Conservation (phyloP, 169 alveolate species). For the Eimeria maxima region DNA sequence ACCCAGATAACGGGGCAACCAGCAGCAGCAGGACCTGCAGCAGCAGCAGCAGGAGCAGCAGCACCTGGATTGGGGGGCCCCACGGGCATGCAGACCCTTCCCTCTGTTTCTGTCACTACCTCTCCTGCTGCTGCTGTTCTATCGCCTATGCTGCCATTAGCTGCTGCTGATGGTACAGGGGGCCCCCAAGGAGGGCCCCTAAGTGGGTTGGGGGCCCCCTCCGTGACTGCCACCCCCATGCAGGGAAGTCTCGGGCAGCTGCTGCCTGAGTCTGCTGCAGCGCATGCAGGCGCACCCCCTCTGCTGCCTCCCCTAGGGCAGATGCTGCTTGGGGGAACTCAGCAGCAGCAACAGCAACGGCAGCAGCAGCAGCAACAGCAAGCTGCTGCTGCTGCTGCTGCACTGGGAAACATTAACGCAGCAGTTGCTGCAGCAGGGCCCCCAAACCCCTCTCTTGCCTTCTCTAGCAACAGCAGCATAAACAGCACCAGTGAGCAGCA, state of each 20-base stretch:
- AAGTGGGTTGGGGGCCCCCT: conserved; percentile 46
- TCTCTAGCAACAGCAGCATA: conserved; percentile 12
- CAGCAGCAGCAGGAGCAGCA: background rate
- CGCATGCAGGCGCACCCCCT: background rate
- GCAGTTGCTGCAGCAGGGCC: background rate
- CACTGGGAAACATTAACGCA: background rate
- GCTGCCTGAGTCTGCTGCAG: background rate
- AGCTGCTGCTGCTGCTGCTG: no score
- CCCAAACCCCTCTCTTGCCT: background rate
- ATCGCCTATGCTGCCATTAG: background rate
- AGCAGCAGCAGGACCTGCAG: conserved; percentile 9
- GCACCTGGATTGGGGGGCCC: background rate
- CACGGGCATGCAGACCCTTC: background rate
- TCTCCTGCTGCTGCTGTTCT: conserved; percentile 15
- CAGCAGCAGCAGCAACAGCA: background rate
- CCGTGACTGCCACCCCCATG: background rate
- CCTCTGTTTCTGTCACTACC: background rate
- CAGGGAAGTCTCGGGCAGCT: background rate
- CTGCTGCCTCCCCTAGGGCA: background rate
- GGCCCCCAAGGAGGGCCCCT: no score
- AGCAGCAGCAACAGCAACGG: background rate
- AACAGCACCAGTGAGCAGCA: conserved; percentile 41
- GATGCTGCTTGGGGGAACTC: background rate
- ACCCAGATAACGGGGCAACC: background rate
- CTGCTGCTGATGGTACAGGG: background rate